Conservation (phyloP, 2,329 filamentous ascomycete species). For the Didymella keratinophila region DNA sequence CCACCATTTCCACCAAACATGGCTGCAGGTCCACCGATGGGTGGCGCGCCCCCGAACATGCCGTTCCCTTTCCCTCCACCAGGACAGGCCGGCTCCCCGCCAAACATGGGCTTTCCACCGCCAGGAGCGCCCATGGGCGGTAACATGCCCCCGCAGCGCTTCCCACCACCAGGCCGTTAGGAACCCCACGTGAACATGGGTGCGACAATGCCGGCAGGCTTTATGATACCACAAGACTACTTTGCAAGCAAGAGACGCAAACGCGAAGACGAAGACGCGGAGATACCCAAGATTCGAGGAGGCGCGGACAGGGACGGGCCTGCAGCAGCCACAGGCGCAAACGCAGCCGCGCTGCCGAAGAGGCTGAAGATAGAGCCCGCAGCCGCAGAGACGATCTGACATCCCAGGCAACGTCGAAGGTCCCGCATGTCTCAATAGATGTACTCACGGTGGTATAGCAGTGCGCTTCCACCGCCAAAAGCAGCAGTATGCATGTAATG, state of each 20-base stretch:
- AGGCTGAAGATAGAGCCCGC: constrained; percentile 17
- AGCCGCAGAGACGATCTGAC: constrained; percentile 1
- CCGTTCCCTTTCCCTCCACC: constrained; percentile 42
- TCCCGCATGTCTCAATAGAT: background rate
- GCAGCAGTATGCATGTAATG: background rate
- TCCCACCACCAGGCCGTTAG: constrained; percentile 18
- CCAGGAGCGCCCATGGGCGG: constrained; percentile 43
- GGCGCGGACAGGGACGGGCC: constrained; percentile 11
- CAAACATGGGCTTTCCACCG: constrained; percentile 50
- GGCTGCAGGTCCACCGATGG: constrained; percentile 8
- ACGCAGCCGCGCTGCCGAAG: constrained; percentile 25
- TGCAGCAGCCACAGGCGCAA: constrained; percentile 34
- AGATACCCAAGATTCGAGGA: constrained; percentile 30
- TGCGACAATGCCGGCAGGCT: constrained; percentile 6
- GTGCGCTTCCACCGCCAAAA: constrained; percentile 12
- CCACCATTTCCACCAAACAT: constrained; percentile 43
- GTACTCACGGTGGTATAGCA: constrained; percentile 26
- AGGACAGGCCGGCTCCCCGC: constrained; percentile 42
- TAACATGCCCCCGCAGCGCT: constrained; percentile 36
- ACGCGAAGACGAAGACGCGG: constrained; percentile 22
- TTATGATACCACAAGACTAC: constrained; percentile 10
- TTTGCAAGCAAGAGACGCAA: constrained; percentile 20
- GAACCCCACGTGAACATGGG: constrained; percentile 19
- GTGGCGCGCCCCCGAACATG: constrained; percentile 14
- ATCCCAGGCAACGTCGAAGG: too few species aligned